Evolutionary conservation across 768 basidiomycete genomes (phyloP), one percentile per base, ranked within the genome.

Genomic region (Vararia minispora): DNA sequence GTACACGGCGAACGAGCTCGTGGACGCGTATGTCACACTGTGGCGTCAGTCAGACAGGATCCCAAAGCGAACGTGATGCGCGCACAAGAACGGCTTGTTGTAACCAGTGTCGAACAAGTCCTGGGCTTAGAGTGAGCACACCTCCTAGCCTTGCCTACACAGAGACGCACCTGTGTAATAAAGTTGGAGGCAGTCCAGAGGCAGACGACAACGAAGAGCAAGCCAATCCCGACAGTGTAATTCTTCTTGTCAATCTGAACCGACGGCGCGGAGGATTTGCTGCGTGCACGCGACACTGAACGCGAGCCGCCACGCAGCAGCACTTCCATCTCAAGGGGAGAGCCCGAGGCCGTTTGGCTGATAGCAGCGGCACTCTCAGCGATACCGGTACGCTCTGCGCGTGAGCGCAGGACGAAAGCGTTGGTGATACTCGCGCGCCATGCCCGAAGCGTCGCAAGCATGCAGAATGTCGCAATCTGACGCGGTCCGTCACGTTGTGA

Each of bases 161-260:
- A 18, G 16, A 31, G 16, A 33, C 48, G 13, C 16, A 79, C 85
- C 70, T 89, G 84, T 9, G 83, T 91, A 28, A 94, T 65, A 52
- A 91, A 94, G 57, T 81, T 92, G 33, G 82, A 84, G 9, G 69
- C 60, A 12, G 91, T 94, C 92, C 92, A 97, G 10, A 95, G 69
- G 25, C 86, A 44, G 26, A 89, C 87, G 35, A 92, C 88, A 14
- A 76, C 41, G 2, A 88, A 54, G 16, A 91, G 71, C 29, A 90
- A 62, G 20, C 62, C 61, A 37, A 90, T 76, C 36, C 88, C 88
- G 21, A 74, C 49, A 17, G 59, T 36, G 52, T 74, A 77, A n/a
- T n/a, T n/a, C n/a, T n/a, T n/a, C n/a, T n/a, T n/a, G 42, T 71
- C 54, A 20, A 47, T 58, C 33, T 51, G 54, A 11, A 35, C 36